Evolutionary conservation across 2,329 filamentous ascomycete genomes (phyloP), one percentile per base, ranked within the genome.

Genomic region (Calonectria honghensis): DNA sequence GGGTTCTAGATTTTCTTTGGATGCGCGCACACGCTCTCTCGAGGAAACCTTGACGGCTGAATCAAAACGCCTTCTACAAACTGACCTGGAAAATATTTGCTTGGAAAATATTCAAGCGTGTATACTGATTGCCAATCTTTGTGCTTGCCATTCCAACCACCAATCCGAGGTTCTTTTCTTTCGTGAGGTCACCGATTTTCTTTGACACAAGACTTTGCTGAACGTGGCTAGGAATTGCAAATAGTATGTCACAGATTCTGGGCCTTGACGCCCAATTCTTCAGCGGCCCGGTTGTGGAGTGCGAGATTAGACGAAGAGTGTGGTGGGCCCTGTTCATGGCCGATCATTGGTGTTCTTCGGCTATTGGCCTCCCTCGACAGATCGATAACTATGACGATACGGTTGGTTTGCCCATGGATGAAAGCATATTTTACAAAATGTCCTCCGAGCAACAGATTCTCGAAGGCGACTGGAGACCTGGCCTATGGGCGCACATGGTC

Each of bases 281-380:
- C 31, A 57, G 20, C n/a, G 35, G 57, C 7, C 13, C 57, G 27
- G 16, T 63, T 63, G 24, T 63, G 16, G 57, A 63, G 24, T 63
- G 57, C n/a, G 57, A 63, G n/a, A 41, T 45, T 11, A 63, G 35
- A 41, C 37, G 57, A 1, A 29, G 57, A 20, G 57, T 63, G 5
- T 63, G 57, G 57, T 63, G 57, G 57, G 57, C 57, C 35, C 37
- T 63, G 3, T 63, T 63, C 24, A 63, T 63, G 57, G 57, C 57
- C 37, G 57, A 63, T 29, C 57, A 63, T 27, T 63, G 57, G 57
- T 63, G 57, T 39, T 63, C 57, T 16, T 63, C 57, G 11, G 57
- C 57, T 7, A 41, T 63, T 63, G 57, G 57, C 7, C 57, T 63
- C 24, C 35, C 57, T 20, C 57, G 57, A 9, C 57, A 63, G 29